Evolutionary conservation across 2,329 filamentous ascomycete genomes (phyloP), one percentile per base, ranked within the genome.

Genomic region (Nigrospora sphaerica): DNA sequence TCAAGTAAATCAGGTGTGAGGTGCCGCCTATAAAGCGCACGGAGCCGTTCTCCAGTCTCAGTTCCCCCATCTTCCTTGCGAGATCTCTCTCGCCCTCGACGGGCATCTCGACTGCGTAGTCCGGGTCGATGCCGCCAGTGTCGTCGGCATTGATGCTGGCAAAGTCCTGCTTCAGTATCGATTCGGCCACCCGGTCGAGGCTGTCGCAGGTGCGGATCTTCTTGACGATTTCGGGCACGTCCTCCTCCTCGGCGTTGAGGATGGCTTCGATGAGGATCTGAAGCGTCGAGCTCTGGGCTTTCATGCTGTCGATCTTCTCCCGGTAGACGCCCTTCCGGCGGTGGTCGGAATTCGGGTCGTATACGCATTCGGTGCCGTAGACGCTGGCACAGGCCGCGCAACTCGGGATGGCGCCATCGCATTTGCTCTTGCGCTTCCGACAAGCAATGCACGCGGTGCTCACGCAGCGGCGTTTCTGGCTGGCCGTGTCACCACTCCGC

Each of bases 311-410:
- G 19, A 86, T 81, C 65, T 95, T 93, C 67, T 95, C 90, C 60
- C 92, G 91, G 66, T 97, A 97, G 42, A 97, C 93, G 49, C 93
- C 93, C 65, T 97, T 97, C 43, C 93, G 85, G 42, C 93, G 86
- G 64, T 96, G 91, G 64, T 98, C 93, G 48, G 91, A 95, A 62
- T 91, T 95, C 4, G 91, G 92, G 62, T 97, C 92, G 73, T 97
- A 97, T 54, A 96, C 77, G 64, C 93, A 96, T 69, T 87, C 82
- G 50, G 88, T 93, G 50, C 82, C 80, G 62, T 98, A 97, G 46
- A 97, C 92, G 56, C 90, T 95, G 51, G 88, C 83, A 67, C 93
- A 98, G n/a, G 93, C 92, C 9, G 92, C 92, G 63, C 93, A 97
- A 57, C 88, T 91, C 6, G 92, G 92, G 6, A 87, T 75, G 46